phyloP scores from a whole-genome alignment of 768 basidiomycete species.

The Phanerochaete carnosa region DNA sequence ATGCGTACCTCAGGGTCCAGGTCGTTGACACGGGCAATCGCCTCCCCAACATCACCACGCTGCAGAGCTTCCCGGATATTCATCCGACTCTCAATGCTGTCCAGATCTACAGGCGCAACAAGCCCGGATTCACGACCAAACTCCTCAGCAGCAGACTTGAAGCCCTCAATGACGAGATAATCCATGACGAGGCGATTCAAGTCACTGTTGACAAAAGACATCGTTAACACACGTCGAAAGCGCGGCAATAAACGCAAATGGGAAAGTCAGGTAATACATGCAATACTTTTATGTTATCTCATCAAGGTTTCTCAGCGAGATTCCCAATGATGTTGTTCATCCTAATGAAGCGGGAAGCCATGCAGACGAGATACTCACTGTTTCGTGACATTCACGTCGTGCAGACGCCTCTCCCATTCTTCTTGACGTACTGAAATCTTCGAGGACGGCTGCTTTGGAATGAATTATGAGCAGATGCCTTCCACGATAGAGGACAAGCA shows the following conservation, averaged over 20 bases:
- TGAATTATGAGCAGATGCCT: conserved; percentile 3
- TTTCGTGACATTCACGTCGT: conserved; percentile 82
- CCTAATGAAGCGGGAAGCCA: conserved; percentile 30
- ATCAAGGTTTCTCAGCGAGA: conserved; percentile 90
- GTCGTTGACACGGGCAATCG: conserved; percentile 94
- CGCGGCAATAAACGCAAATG: conserved; percentile 25
- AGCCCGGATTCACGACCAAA: conserved; percentile 88
- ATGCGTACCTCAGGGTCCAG: conserved; percentile 79
- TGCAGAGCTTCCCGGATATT: conserved; percentile 92
- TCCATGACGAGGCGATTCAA: conserved; percentile 94
- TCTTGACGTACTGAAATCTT: conserved; percentile 66
- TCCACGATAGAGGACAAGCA: background rate
- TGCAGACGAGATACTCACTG: conserved; percentile 58
- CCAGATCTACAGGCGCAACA: conserved; percentile 76
- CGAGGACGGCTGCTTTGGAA: conserved; percentile 29
- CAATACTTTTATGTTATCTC: conserved; percentile 59
- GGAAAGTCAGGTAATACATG: conserved; percentile 88
- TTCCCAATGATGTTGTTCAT: conserved; percentile 89
- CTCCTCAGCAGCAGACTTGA: conserved; percentile 93
- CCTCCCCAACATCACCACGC: conserved; percentile 91
- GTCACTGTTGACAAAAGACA: conserved; percentile 55
- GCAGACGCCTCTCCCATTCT: conserved; percentile 84
- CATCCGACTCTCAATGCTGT: conserved; percentile 92
- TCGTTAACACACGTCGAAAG: conserved; percentile 16
- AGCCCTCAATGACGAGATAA: conserved; percentile 96